Base-by-base conservation (phyloP, 257 asterid genomes). In the Craterostigma plantagineum region DNA sequence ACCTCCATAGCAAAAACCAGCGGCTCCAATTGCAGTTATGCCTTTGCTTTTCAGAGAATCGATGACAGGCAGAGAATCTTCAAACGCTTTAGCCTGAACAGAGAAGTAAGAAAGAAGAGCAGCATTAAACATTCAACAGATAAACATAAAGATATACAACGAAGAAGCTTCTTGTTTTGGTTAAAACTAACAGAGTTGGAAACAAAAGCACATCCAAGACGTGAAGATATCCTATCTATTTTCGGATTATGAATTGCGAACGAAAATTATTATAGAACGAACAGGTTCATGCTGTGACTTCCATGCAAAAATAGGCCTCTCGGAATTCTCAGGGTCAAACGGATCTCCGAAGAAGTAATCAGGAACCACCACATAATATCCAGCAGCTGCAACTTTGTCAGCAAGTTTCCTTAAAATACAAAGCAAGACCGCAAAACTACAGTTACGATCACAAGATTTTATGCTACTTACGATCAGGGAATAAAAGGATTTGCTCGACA, bases 321-420 rank as follows among this genome's bases (percentile, higher is more conserved):
- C 23, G 36, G 62, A 53, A 46, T 63, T 63, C 13, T 66, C 68
- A 0, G 18, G 64, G 51, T 40, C 38, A 33, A 42, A 38, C 5
- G 92, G 83, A 65, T 74, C 87, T 10, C 94, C 92, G 17, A 64
- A 51, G 59, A 56, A 74, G 65, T 77, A 65, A 65, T 81, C 94
- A 8, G 94, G 94, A 69, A 63, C 87, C 52, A 72, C 71, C 7
- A 69, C 87, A 3, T 64, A 65, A 60, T 38, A 71, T 14, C 92
- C 87, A 16, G 61, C 49, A 36, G 67, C 71, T 57, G 83, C 81
- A 52, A 71, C 59, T 61, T 65, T 72, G 53, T 74, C 83, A 2
- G 92, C 87, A 33, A 81, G 62, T 60, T 63, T 78, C 75, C 92
- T 81, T 50, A 50, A 68, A 33, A 12, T 2, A 36, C n/a, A n/a